These are phyloP conservation scores for Crithidia acanthocephali DNA, from an alignment of 208 protist genomes.

Conservation along the genomic window DNA sequence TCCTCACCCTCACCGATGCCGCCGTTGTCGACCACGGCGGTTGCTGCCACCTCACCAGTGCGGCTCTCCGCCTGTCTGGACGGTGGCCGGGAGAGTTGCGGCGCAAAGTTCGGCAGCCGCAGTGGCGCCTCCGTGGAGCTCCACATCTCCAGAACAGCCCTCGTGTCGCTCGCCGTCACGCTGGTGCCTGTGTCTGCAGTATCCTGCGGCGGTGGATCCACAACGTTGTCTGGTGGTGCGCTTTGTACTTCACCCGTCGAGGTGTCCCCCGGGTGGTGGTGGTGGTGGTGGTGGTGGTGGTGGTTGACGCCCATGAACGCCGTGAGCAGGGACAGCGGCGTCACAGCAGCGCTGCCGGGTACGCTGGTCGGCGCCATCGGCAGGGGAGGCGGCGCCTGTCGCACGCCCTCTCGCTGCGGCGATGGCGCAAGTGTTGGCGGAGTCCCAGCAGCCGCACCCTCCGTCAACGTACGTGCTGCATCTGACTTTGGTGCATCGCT, in stretches of 20 bases:
- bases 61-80: not conserved
- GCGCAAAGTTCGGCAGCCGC: slow-evolving; percentile 11
- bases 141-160: slow-evolving; percentile 41
- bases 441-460: too few relatives aligned
- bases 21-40: too few relatives aligned
- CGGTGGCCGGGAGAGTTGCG: not conserved
- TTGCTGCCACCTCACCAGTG: not conserved
- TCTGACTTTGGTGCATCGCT: too few relatives aligned
- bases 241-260: too few relatives aligned
- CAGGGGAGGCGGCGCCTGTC: not conserved
- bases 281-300: too few relatives aligned
- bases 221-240: too few relatives aligned
- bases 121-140: slow-evolving; percentile 50
- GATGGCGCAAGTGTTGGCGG: too few relatives aligned
- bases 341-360: not conserved
- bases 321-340: slow-evolving; percentile 14
- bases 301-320: not conserved
- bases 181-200: not conserved
- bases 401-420: not conserved
- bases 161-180: not conserved
- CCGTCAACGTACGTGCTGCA: too few relatives aligned
- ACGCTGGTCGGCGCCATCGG: not conserved
- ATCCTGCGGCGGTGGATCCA: too few relatives aligned
- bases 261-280: not conserved
- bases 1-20: too few relatives aligned